These are phyloP conservation scores for Ambrosia hybrid DNA, from an alignment of 140 eudicot species.

Conservation along the genomic window DNA sequence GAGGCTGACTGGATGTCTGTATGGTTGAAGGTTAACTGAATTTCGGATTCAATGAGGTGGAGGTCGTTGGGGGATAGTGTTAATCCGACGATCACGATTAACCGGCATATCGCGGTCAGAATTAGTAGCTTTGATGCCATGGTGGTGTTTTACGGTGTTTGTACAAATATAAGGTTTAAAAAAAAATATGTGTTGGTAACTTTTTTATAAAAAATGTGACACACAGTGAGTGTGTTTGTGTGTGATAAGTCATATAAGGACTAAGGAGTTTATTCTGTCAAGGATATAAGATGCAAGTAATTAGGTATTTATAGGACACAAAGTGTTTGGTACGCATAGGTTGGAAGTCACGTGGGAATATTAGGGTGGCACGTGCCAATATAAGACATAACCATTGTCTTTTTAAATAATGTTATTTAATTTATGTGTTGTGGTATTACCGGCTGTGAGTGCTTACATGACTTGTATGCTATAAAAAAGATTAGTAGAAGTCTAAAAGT, in stretches of 20 bases:
- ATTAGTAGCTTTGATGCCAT: slow-evolving; percentile 52
- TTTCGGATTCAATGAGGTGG: slow-evolving; percentile 33
- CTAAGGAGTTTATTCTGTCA: slow-evolving; percentile 23
- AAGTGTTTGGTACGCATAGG: not conserved
- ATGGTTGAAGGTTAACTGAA: slow-evolving; percentile 39
- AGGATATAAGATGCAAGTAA: slow-evolving; percentile 46
- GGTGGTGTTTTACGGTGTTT: not conserved
- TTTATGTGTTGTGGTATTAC: not conserved
- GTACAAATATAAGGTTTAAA: too few relatives aligned
- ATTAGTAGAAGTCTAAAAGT: too few relatives aligned
- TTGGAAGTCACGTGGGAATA: slow-evolving; percentile 24
- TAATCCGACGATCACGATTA: slow-evolving; percentile 59
- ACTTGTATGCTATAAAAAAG: too few relatives aligned
- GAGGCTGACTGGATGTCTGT: slow-evolving; percentile 51
- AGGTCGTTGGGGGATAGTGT: slow-evolving; percentile 48
- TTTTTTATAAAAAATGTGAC: not conserved
- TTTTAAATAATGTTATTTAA: not conserved
- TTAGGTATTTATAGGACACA: slow-evolving; percentile 63
- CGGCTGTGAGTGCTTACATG: too few relatives aligned
- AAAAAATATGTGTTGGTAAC: not conserved
- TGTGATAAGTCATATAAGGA: not conserved
- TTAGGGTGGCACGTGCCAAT: slow-evolving; percentile 24
- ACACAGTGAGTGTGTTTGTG: slow-evolving; percentile 12
- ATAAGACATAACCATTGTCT: not conserved
- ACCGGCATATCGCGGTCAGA: slow-evolving; percentile 44